Percentiles rank a stretch among this genome's conserved stretches.
phyloP scores from a whole-genome alignment of 768 basidiomycete species.

The Collybia sp. region DNA sequence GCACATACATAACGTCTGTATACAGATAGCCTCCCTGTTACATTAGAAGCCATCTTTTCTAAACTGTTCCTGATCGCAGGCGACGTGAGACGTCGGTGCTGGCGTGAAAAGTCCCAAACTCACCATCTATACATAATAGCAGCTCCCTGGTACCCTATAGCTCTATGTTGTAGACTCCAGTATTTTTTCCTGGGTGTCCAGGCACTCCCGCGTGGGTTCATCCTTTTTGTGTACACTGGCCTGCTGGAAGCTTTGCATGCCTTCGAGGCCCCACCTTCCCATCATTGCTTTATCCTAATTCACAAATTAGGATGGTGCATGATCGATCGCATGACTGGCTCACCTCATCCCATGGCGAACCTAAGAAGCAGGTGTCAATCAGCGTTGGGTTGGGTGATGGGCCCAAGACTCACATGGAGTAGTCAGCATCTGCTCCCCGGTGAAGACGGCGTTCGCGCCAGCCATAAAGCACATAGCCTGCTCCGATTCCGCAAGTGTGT shows the following conservation, averaged over 20 bases:
- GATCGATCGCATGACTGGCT: constrained; percentile 10
- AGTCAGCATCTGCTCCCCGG: constrained; percentile 97
- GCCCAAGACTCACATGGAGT: constrained; percentile 73
- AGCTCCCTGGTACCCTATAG: too few species aligned
- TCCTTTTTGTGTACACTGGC: constrained; percentile 53
- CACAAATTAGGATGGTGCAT: constrained; percentile 6
- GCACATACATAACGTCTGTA: constrained; percentile 7
- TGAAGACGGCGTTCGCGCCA: constrained; percentile 97
- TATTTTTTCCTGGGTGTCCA: too few species aligned
- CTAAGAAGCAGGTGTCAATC: constrained; percentile 27
- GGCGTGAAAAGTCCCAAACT: constrained; percentile 1
- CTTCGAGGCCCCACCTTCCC: constrained; percentile 85
- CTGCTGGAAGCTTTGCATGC: constrained; percentile 89
- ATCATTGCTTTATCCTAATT: constrained; percentile 89
- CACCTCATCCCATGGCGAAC: constrained; percentile 93
- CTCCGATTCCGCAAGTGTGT: constrained; percentile 83
- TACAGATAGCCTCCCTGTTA: neutral
- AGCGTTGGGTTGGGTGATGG: constrained; percentile 4
- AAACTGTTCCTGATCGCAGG: too few species aligned
- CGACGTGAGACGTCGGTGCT: constrained; percentile 8
- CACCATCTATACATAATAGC: constrained; percentile 2
- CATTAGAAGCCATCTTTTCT: constrained; percentile 1
- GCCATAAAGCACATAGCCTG: constrained; percentile 99
- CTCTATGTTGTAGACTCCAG: too few species aligned
- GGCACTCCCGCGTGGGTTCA: constrained; percentile 6